Evolutionary conservation across 139 green algal species (phyloP), one percentile per base, ranked within the genome.

Genomic region (Auxenochlorella protothecoides): DNA sequence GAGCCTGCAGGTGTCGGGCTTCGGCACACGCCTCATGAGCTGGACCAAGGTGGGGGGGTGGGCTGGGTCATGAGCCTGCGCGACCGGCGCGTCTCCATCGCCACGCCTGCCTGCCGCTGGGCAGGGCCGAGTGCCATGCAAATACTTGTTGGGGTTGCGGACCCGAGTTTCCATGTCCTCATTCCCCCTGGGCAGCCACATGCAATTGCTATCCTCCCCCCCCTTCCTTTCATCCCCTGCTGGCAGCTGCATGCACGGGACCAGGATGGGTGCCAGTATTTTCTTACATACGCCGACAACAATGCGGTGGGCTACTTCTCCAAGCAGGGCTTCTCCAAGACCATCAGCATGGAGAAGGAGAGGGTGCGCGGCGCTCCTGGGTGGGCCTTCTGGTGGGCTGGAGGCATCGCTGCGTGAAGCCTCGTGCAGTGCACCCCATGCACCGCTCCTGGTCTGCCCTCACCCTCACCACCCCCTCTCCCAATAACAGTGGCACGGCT

Each of bases 231-330:
- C 72, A 6, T 4, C 71, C 54, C 10, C 13, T 14, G 2, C 44
- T 65, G 65, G 73, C 76, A 84, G 80, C 79, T 92, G 72, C 89
- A 88, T 77, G 93, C 91, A 4, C 80, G 81, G 44, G 81, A 84
- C 8, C 71, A 75, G 44, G 94, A 99, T 74, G 70, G 80, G 5
- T 76, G 97, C 2, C 85, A 81, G 11, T 82, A 92, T 77, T 97
- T 99, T 72, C 85, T 99, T n/a, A 99, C 94, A 0, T 99, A 99
- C 70, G 94, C 94, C 3, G 94, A 99, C 86, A 99, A 99, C 86
- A 96, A 95, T 74, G 94, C 94, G 2, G 92, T 98, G 12, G 95
- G 95, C 0, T 99, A 99, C 85, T 99, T 99, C 68, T 63, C 73
- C 53, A 99, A 99, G 84, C 94, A 99, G 77, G 88, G 85, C 14